These are phyloP conservation scores for Phaseolus lunatus DNA, from an alignment of 306 rosid species.

Conservation along the genomic window DNA sequence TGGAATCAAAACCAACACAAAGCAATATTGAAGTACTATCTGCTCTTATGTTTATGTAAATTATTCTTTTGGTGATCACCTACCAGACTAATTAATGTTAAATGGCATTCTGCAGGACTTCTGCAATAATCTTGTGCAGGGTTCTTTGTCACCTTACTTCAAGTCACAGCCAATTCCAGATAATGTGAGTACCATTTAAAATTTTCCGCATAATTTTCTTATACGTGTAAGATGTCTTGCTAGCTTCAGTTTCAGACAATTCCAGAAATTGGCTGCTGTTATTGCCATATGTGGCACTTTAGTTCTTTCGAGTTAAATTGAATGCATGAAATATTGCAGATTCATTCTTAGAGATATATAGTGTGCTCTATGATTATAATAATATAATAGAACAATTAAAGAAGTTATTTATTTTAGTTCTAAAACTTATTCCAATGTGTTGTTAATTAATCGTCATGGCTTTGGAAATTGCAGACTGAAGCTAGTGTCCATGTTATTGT, in stretches of 20 bases:
- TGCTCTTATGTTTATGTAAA: constrained; percentile 31
- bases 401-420: constrained; percentile 18
- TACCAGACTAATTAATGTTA: constrained; percentile 37
- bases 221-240: not conserved
- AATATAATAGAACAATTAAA: constrained; percentile 12
- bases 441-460: constrained; percentile 26
- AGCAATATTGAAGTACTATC: constrained; percentile 75
- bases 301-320: constrained; percentile 7
- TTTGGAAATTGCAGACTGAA: constrained; percentile 64
- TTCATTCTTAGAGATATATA: not conserved
- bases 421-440: not conserved
- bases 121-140: constrained; percentile 68
- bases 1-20: constrained; percentile 69
- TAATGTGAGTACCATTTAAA: constrained; percentile 62
- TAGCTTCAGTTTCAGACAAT: constrained; percentile 14
- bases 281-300: constrained; percentile 4
- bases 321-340: constrained; percentile 19
- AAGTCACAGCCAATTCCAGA: constrained; percentile 90
- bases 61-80: constrained; percentile 19
- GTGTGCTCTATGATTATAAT: not conserved
- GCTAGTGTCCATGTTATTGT: constrained; percentile 67
- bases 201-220: constrained; percentile 5
- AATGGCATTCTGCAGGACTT: constrained; percentile 69
- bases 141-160: constrained; percentile 72
- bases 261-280: constrained; percentile 16